Conservation (phyloP, 2,329 filamentous ascomycete species). For the Periconia digitata region DNA sequence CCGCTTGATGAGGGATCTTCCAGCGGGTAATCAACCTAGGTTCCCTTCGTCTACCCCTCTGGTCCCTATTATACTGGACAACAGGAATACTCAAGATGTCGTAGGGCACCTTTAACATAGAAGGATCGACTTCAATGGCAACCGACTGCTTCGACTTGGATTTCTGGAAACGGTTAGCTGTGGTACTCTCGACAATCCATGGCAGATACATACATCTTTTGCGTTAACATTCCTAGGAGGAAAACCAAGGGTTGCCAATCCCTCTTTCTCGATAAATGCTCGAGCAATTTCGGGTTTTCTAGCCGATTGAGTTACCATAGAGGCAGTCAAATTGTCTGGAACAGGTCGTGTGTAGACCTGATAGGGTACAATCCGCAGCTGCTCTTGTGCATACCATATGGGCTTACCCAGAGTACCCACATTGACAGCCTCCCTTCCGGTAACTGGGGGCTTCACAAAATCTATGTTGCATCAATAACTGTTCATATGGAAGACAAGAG, state of each 20-base stretch:
- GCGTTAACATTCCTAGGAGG: too few relatives aligned
- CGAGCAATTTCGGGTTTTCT: constrained; percentile 7
- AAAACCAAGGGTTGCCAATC: constrained; percentile 16
- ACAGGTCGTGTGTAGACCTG: constrained; percentile 19
- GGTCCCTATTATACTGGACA: not conserved
- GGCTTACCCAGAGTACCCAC: not conserved
- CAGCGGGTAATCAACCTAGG: too few relatives aligned
- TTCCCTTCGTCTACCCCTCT: too few relatives aligned
- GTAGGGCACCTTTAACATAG: constrained; percentile 9
- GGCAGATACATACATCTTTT: too few relatives aligned
- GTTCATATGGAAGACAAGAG: too few relatives aligned
- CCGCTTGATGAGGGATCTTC: not conserved
- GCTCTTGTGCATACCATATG: constrained; percentile 11
- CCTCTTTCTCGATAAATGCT: constrained; percentile 20
- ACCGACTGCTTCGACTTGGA: too few relatives aligned
- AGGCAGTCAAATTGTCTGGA: constrained; percentile 12
- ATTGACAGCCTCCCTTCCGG: not conserved
- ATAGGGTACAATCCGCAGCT: constrained; percentile 12
- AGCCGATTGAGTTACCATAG: constrained; percentile 19
- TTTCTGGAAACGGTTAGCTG: too few relatives aligned
- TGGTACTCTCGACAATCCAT: too few relatives aligned
- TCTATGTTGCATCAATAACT: not conserved
- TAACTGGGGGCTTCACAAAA: not conserved
- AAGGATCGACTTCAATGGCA: constrained; percentile 8
- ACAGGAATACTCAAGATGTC: not conserved